Conservation (phyloP, 768 basidiomycete genomes). For the Melanogaster broomeanus region DNA sequence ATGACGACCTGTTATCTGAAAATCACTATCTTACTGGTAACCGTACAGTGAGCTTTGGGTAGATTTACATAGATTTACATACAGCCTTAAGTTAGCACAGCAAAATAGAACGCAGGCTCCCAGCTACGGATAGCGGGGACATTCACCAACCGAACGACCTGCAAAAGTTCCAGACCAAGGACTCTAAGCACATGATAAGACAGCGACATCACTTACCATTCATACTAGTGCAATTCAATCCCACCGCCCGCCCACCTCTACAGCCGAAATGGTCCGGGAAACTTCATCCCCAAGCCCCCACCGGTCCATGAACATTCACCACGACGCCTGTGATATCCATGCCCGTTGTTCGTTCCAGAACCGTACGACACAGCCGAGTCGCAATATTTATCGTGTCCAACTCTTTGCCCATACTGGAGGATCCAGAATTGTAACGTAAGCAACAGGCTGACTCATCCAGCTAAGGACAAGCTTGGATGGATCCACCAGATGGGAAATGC, state of each 20-base stretch:
- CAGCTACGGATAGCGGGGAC: no score
- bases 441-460: no score
- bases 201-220: conserved; percentile 29
- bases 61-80: no score
- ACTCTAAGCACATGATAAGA: not conserved
- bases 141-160: conserved; percentile 36
- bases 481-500: no score
- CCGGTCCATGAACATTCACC: conserved; percentile 45
- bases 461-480: no score
- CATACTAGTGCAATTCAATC: conserved; percentile 44
- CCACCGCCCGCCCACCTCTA: conserved; percentile 41
- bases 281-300: conserved; percentile 40
- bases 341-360: conserved; percentile 30
- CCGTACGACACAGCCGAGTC: conserved; percentile 46
- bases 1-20: no score
- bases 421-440: no score
- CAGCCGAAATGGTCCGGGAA: conserved; percentile 33
- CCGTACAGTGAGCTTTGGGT: not conserved
- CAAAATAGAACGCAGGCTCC: no score
- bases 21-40: no score
- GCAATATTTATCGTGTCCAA: conserved; percentile 49
- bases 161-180: not conserved
- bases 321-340: conserved; percentile 35
- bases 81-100: not conserved
- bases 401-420: conserved; percentile 45